Percentiles rank a stretch among this genome's conserved stretches.
Evolutionary conservation across 2,329 filamentous ascomycete genomes (phyloP).

Genomic region (Camillea tinctor): DNA sequence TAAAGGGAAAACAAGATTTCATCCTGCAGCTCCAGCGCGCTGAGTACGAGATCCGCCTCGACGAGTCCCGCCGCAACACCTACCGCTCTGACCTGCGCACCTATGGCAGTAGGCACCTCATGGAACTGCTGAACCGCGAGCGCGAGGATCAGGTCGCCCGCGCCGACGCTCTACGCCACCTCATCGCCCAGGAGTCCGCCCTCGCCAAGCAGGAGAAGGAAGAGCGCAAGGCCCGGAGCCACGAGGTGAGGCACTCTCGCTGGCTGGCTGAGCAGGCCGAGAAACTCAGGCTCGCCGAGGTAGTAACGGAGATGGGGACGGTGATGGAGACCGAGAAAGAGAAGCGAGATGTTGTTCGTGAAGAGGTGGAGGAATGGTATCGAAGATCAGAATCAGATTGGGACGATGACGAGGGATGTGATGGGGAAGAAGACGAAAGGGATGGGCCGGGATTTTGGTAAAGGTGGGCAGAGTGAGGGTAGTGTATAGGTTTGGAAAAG

Average conservation of each 20-base stretch:
- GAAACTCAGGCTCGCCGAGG: no score
- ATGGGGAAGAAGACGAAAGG: no score
- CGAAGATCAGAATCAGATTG: no score
- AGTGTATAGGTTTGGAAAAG: no score
- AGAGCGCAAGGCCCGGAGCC: constrained; percentile 5
- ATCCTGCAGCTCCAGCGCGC: background rate
- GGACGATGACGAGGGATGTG: no score
- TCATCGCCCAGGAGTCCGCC: constrained; percentile 25
- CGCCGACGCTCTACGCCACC: constrained; percentile 29
- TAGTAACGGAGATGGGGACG: no score
- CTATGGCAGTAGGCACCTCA: constrained; percentile 15
- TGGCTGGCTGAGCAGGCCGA: background rate
- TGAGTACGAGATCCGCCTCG: background rate
- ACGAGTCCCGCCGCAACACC: background rate
- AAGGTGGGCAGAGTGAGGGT: no score
- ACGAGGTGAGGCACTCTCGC: background rate
- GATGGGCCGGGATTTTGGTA: no score
- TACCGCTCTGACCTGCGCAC: constrained; percentile 6
- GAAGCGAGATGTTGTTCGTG: no score
- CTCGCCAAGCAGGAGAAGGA: constrained; percentile 23
- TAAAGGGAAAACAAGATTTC: background rate
- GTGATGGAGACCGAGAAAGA: no score
- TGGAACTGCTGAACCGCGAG: constrained; percentile 13
- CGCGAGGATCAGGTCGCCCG: constrained; percentile 26
- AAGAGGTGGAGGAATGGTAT: no score